Evolutionary conservation across 345 rosid species (phyloP).

Genomic region (Eucalyptus melliodora): DNA sequence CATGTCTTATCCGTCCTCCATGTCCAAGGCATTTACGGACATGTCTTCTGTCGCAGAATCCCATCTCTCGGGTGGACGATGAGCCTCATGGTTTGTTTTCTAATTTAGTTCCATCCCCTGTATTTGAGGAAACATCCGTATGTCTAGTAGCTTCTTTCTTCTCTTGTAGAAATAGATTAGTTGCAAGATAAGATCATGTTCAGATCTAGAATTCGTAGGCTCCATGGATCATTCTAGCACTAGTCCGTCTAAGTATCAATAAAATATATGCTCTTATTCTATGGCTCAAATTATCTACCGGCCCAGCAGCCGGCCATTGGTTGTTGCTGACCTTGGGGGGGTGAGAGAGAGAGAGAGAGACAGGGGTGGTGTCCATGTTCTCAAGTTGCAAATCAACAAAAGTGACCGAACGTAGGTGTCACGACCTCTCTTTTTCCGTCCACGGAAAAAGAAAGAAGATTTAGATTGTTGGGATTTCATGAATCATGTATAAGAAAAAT

Average conservation of each 20-base stretch:
- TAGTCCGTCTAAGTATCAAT: not conserved
- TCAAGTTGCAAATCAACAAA: too few relatives aligned
- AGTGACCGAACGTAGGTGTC: too few relatives aligned
- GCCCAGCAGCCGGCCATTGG: not conserved
- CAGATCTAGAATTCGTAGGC: not conserved
- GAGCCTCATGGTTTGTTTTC: not conserved
- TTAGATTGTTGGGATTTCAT: too few relatives aligned
- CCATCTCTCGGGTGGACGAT: slow-evolving; percentile 46
- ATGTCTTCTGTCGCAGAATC: slow-evolving; percentile 34
- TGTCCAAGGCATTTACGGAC: not conserved
- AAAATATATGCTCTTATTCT: not conserved
- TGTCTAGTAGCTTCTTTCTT: not conserved
- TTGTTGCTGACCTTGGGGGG: too few relatives aligned
- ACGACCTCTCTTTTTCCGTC: too few relatives aligned
- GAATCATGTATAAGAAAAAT: too few relatives aligned
- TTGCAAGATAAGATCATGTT: not conserved
- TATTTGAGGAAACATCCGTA: not conserved
- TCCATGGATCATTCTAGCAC: not conserved
- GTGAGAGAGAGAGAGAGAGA: too few relatives aligned
- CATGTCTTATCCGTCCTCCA: too few relatives aligned
- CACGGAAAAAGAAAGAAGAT: fast-evolving
- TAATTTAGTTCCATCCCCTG: not conserved
- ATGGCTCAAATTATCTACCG: not conserved
- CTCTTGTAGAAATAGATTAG: not conserved
- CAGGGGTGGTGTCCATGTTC: too few relatives aligned